Conservation (phyloP, 2,329 filamentous ascomycete genomes). For the Exutisphaerella laricina region DNA sequence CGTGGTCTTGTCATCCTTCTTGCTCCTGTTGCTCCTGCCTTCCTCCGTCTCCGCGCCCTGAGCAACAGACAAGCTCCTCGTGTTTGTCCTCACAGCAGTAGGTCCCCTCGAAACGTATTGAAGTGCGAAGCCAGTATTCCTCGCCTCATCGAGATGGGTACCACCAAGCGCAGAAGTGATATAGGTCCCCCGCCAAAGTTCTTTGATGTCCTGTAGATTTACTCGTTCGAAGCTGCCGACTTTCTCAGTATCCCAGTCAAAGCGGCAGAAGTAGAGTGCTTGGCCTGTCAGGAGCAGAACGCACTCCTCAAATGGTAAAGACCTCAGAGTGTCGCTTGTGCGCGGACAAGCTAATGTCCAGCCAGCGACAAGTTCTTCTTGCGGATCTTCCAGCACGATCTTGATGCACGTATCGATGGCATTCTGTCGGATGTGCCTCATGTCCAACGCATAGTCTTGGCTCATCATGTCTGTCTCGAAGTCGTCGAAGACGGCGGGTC, state of each 20-base stretch:
- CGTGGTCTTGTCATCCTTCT: conserved; percentile 13
- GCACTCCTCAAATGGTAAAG: conserved; percentile 75
- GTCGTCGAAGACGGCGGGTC: conserved; percentile 79
- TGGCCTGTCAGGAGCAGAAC: conserved; percentile 80
- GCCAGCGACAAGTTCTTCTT: conserved; percentile 78
- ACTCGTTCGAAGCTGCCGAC: conserved; percentile 87
- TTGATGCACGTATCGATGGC: conserved; percentile 86
- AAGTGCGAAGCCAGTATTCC: conserved; percentile 79
- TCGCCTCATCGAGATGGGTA: conserved; percentile 67
- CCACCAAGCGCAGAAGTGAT: conserved; percentile 81
- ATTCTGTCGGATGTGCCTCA: conserved; percentile 75
- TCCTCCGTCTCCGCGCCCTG: conserved; percentile 42
- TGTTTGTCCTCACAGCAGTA: conserved; percentile 76
- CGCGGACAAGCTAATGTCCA: conserved; percentile 83
- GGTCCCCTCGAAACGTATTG: conserved; percentile 63
- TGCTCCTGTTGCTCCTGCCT: conserved; percentile 26
- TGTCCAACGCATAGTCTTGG: conserved; percentile 82
- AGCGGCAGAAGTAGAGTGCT: conserved; percentile 81
- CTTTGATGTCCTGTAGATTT: conserved; percentile 65
- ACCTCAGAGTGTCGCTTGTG: conserved; percentile 59
- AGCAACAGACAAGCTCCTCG: conserved; percentile 62
- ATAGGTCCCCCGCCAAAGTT: conserved; percentile 76
- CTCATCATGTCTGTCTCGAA: conserved; percentile 93
- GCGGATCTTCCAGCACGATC: conserved; percentile 72
- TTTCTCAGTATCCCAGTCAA: conserved; percentile 95